Base-by-base conservation (phyloP, 1,139 yeast species). In the Lodderomyces orthopsilosis region DNA sequence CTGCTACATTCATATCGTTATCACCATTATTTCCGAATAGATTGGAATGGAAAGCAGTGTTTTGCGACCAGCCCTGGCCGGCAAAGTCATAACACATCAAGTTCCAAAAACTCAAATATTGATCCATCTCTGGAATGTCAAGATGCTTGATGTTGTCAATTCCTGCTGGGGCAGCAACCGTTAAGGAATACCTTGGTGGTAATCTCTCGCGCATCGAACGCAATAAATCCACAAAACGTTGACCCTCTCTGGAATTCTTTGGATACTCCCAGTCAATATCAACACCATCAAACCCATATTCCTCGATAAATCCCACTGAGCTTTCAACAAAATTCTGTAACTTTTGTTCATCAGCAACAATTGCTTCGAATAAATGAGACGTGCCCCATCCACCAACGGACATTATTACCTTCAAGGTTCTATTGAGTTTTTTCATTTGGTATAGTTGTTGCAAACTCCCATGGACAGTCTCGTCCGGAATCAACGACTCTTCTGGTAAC, bases 251-350 rank as follows among this genome's bases (percentile, higher is more conserved):
- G 2, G 54, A 52, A 35, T 63, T 70, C 18, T 64, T 59, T 0
- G 97, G 96, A 52, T 84, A 91, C 60, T 93, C 98, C 97, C 97
- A 93, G 63, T 93, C 98, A 28, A 93, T 66, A 60, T 93, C 98
- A 41, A 93, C 69, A 0, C 98, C 98, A 59, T 93, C 98, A 55
- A 93, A 81, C 0, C 87, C 85, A 55, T 80, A 75, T 41, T 70
- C 64, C 2, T 62, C 51, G 55, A 88, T 68, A 26, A 77, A 61
- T 0, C 63, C 62, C 1, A 77, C 69, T 1, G 83, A 68, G 1
- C 84, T 69, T 1, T 56, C 46, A 2, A 81, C 77, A 61, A 91
- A 89, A 1, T 41, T 59, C 2, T 58, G 57, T 6, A 82, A 49
- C 43, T 68, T 75, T 1, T 43, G 46, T 0, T 60, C 54, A 38